A percentile compares a stretch with the other conserved stretches of the same genome.
phyloP scores from a whole-genome alignment of 768 basidiomycete species.

The Ramaria sp. region DNA sequence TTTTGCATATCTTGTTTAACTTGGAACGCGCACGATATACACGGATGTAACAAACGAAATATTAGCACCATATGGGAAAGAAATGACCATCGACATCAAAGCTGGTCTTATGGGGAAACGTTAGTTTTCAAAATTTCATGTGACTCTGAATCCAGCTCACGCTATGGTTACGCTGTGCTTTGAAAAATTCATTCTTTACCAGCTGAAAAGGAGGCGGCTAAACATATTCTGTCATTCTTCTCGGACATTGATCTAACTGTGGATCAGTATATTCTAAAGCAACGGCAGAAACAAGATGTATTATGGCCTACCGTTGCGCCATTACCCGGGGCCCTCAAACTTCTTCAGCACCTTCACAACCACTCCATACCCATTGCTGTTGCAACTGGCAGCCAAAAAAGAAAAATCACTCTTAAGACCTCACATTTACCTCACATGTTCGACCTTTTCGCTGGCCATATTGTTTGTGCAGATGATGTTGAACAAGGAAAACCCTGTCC shows the following conservation, averaged over 20 bases:
- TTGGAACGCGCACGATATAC: slow-evolving; percentile 32
- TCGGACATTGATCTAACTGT: slow-evolving; percentile 57
- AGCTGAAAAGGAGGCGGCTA: slow-evolving; percentile 57
- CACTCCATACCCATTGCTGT: slow-evolving; percentile 69
- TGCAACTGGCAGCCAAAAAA: slow-evolving; percentile 63
- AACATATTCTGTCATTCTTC: slow-evolving; percentile 67
- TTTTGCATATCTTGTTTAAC: background rate
- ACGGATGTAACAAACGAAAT: slow-evolving; percentile 72
- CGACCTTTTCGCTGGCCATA: slow-evolving; percentile 45
- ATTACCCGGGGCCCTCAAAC: slow-evolving; percentile 61
- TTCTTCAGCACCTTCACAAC: slow-evolving; percentile 58
- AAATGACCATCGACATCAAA: slow-evolving; percentile 85
- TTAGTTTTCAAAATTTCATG: slow-evolving; percentile 20
- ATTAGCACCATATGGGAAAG: slow-evolving; percentile 55
- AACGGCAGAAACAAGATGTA: slow-evolving; percentile 45
- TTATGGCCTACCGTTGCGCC: slow-evolving; percentile 61
- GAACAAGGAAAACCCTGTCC: slow-evolving; percentile 63
- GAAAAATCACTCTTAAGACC: slow-evolving; percentile 61
- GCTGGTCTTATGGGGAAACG: slow-evolving; percentile 85
- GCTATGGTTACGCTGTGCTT: background rate
- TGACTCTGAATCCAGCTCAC: background rate
- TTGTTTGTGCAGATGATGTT: slow-evolving; percentile 65
- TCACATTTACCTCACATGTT: slow-evolving; percentile 49
- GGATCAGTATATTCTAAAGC: slow-evolving; percentile 47
- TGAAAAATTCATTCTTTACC: background rate